Base-by-base conservation (phyloP, 768 basidiomycete genomes). In the Ramaria rubella region DNA sequence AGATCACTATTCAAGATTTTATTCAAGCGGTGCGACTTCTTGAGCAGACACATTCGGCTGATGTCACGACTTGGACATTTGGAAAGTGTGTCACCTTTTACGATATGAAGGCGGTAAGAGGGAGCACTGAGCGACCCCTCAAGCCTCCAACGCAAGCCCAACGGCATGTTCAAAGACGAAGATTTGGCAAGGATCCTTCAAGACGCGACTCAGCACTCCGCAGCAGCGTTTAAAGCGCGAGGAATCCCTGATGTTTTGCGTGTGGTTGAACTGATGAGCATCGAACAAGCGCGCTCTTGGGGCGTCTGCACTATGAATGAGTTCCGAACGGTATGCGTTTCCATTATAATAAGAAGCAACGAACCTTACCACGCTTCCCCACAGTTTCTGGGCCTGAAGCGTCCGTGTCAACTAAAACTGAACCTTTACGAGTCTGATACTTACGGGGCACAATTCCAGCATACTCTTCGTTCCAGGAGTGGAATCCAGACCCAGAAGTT, bases 231-330 rank as follows among this genome's bases (percentile, higher is more conserved):
- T 70, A 74, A 77, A 54, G 87, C 87, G 5, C 75, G 82, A 15
- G 83, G 85, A 6, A 84, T 77, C 49, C 87, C 87, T 0, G 77
- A 79, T 51, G 79, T 75, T 24, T 72, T 89, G 62, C 80, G 80
- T 24, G 72, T 84, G 29, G 75, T 90, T 14, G 88, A 91, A 64
- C 72, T 88, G 4, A 70, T 90, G 65, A 78, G 79, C 1, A 89
- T 90, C 15, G 72, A 81, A 60, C 83, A 85, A 64, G 77, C 79
- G 27, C 72, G 87, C 58, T 70, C 64, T 17, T 90, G 87, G 86
- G 84, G 83, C 19, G 73, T 75, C n/a, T 90, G 87, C 65, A 60
- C 68, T 15, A 36, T 71, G 21, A 71, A 71, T 59, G 67, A 68
- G 55, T 68, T 85, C 83, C 11, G 87, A 81, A 62, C 59, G 82